A percentile compares a stretch with the other conserved stretches of the same genome.
phyloP scores from a whole-genome alignment of 1,139 yeast species.

The Candida glucosophila region DNA sequence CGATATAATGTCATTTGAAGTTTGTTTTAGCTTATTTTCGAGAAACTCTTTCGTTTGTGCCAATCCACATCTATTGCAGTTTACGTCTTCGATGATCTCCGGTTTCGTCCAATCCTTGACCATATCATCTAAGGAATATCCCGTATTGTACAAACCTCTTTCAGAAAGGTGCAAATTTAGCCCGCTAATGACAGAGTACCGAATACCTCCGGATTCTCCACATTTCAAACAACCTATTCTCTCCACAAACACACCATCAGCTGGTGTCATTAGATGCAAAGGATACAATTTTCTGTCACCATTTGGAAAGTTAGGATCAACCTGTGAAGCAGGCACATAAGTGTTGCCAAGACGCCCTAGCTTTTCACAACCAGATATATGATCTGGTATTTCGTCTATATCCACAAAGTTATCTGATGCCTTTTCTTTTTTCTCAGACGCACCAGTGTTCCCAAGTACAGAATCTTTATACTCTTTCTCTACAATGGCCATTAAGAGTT shows the following conservation, averaged over 20 bases:
- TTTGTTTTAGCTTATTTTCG: constrained; percentile 26
- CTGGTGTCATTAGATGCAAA: constrained; percentile 66
- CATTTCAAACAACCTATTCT: constrained; percentile 83
- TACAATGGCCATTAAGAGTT: constrained; percentile 61
- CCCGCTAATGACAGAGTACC: constrained; percentile 77
- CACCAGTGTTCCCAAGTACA: constrained; percentile 13
- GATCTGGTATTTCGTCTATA: constrained; percentile 12
- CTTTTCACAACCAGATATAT: constrained; percentile 38
- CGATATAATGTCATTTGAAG: constrained; percentile 29
- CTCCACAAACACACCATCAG: constrained; percentile 81
- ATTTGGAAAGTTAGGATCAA: constrained; percentile 53
- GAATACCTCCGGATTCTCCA: constrained; percentile 89
- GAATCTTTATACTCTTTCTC: constrained; percentile 50
- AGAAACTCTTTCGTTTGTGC: constrained; percentile 50
- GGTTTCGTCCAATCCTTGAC: constrained; percentile 68
- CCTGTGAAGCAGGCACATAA: constrained; percentile 63
- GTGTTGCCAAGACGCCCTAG: constrained; percentile 54
- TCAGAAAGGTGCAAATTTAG: constrained; percentile 60
- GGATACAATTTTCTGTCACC: constrained; percentile 37
- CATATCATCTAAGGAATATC: constrained; percentile 45
- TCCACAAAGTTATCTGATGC: constrained; percentile 13
- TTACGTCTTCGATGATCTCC: constrained; percentile 85
- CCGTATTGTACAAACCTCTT: constrained; percentile 25
- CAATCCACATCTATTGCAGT: constrained; percentile 85
- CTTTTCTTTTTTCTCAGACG: constrained; percentile 10